Conservation (phyloP, 768 basidiomycete genomes). For the Termitomyces sp. region DNA sequence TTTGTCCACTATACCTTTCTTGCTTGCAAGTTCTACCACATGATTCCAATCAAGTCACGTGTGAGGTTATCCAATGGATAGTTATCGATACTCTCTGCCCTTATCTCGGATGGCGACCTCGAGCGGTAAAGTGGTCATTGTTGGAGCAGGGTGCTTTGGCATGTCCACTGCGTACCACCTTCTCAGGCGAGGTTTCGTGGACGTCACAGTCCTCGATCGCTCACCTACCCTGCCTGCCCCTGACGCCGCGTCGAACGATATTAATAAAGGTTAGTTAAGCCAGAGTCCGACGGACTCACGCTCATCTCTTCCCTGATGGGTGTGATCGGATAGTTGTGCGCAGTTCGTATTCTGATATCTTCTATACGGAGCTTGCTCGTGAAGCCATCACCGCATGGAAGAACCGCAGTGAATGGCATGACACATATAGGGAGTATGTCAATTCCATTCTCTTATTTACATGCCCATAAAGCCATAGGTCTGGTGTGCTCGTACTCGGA, state of each 20-base stretch:
- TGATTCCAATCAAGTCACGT: no score
- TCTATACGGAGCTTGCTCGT: slow-evolving; percentile 65
- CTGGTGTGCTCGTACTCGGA: slow-evolving; percentile 62
- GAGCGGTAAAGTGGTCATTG: slow-evolving; percentile 47
- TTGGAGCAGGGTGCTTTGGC: slow-evolving; percentile 85
- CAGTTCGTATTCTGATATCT: slow-evolving; percentile 63
- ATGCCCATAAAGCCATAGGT: slow-evolving; percentile 35
- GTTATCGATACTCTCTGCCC: no score
- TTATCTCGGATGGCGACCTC: neutral
- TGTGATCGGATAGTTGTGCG: slow-evolving; percentile 51
- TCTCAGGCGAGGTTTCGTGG: slow-evolving; percentile 57
- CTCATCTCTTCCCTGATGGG: neutral
- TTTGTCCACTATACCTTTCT: no score
- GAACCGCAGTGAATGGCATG: slow-evolving; percentile 55
- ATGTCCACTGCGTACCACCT: slow-evolving; percentile 83
- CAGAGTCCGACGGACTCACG: neutral
- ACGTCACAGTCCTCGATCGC: slow-evolving; percentile 75
- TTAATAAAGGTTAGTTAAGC: slow-evolving; percentile 37
- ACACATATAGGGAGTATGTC: slow-evolving; percentile 78
- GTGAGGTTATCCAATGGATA: no score
- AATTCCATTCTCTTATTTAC: slow-evolving; percentile 12
- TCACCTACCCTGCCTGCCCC: slow-evolving; percentile 66
- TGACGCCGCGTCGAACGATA: slow-evolving; percentile 68
- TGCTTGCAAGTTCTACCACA: no score
- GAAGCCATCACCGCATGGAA: slow-evolving; percentile 80